A percentile compares a stretch with the other conserved stretches of the same genome.
These are phyloP conservation scores for Angomonas deanei DNA, from an alignment of 208 protist species.

Conservation along the genomic window DNA sequence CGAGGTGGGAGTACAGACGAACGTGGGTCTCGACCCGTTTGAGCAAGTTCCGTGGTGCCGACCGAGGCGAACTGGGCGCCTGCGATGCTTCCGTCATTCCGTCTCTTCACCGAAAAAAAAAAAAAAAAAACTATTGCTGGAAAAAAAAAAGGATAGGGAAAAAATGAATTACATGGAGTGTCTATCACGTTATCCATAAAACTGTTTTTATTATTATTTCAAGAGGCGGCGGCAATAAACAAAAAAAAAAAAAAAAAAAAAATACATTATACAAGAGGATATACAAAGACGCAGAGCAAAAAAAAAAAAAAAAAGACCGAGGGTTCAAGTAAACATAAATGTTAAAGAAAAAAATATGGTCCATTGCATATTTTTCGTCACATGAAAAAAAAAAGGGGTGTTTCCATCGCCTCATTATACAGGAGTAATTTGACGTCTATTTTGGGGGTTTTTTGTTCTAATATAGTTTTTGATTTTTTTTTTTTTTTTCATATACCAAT, in stretches of 20 bases:
- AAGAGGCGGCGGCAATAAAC: too few relatives aligned
- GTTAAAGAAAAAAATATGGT: conserved; percentile 4
- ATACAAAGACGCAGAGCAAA: too few relatives aligned
- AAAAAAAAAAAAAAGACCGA: background rate
- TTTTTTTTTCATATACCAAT: conserved; percentile 9
- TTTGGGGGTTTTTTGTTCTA: background rate
- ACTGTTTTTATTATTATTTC: too few relatives aligned
- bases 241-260: too few relatives aligned
- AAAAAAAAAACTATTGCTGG: background rate
- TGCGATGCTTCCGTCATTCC: conserved; percentile 10
- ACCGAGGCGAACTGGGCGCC: background rate
- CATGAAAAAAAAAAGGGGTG: too few relatives aligned
- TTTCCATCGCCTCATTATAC: too few relatives aligned
- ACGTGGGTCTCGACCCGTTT: conserved; percentile 82
- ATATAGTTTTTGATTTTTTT: background rate
- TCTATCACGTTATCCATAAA: too few relatives aligned
- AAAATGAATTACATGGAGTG: too few relatives aligned
- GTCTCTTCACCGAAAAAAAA: background rate
- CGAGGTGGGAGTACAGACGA: conserved; percentile 68
- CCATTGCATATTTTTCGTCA: background rate
- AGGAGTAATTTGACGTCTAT: background rate
- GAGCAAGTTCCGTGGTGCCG: conserved; percentile 59
- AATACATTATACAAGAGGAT: too few relatives aligned
- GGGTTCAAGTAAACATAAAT: background rate
- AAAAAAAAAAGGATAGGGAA: background rate